Base-by-base conservation (phyloP, 495 filamentous ascomycete species). In the Podospora comata region DNA sequence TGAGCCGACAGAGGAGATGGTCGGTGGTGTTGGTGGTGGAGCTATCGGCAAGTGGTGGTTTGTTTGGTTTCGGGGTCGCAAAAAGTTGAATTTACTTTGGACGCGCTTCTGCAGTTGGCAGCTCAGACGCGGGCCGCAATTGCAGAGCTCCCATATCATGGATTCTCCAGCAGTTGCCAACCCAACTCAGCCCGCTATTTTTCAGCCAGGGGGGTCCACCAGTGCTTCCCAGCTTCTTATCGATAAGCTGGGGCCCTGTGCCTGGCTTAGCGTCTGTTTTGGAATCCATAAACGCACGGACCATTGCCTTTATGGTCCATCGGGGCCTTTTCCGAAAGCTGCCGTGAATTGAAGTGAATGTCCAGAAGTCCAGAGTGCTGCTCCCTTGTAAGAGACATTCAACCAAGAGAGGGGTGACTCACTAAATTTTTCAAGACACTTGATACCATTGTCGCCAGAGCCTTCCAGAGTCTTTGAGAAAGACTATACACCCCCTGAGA, bases 61-160 rank as follows among this genome's bases (percentile, higher is more conserved):
- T n/a, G 62, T 44, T n/a, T 20, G 44, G 32, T 19, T 13, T 64
- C 9, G 19, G n/a, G 39, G 54, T 44, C n/a, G 5, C 32, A 56
- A 56, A 65, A 65, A 65, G 32, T 44, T 30, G 20, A 53, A 34
- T 65, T 65, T 65, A 65, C 44, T 65, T 53, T 65, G 61, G 65
- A 68, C 66, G 62, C 66, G 69, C 61, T 39, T 32, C 44, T 30
- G 23, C 23, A 23, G 23, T 23, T 23, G 20, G 60, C 30, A 48
- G 34, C 15, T 34, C n/a, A 53, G 20, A 71, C 69, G 69, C 69
- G 69, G 69, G 65, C 67, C 62, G 60, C 60, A 67, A 53, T 57
- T 55, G 39, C 39, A 48, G 39, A 48, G 39, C 39, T 48, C 13
- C 39, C 7, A 32, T 5, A 32, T 7, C 39, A 48, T 48, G 19